Evolutionary conservation across 208 protist genomes (phyloP), one percentile per base, ranked within the genome.

Genomic region (Acanthamoeba quina): DNA sequence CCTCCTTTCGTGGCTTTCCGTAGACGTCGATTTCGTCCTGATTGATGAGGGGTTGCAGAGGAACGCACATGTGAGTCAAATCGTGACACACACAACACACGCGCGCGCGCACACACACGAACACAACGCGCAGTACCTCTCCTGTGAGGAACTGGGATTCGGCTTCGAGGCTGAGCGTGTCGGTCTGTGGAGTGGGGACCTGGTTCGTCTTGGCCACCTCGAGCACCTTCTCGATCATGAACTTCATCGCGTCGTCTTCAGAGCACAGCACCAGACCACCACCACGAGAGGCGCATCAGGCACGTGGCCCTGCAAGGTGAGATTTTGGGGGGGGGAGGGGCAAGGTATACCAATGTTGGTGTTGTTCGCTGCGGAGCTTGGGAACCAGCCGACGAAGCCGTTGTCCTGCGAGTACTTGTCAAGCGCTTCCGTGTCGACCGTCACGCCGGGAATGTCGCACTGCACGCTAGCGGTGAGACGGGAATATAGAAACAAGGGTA

Each of bases 311-410:
- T 80, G 52, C 52, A 56, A 56, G 15, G 52, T 13, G 52, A 56
- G 0, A 56, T 56, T 13, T 5, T 19, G 0, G 15, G 1, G 49
- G 49, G 5, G 2, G 15, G 74, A 21, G 9, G 44, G 44, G 54
- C 34, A 49, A 9, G 52, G 52, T 13, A 29, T 91, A 93, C 89
- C 89, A 26, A 93, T 93, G 89, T 93, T 93, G 58, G 70, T 76
- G 66, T 93, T 93, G 89, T 6, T 62, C 13, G 44, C 52, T 13
- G 89, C 89, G 4, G 89, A 93, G n/a, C 29, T 82, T 5, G 89
- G 64, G 34, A 93, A 90, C 89, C 89, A 93, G 11, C 64, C 89
- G 24, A 93, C 54, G 89, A 93, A 93, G 47, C 89, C 89, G 29
- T 93, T 72, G 9, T 72, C 66, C 24, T 56, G 49, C 10, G 54